Evolutionary conservation across 2,329 filamentous ascomycete genomes (phyloP).

Genomic region (Exophiala sideris): DNA sequence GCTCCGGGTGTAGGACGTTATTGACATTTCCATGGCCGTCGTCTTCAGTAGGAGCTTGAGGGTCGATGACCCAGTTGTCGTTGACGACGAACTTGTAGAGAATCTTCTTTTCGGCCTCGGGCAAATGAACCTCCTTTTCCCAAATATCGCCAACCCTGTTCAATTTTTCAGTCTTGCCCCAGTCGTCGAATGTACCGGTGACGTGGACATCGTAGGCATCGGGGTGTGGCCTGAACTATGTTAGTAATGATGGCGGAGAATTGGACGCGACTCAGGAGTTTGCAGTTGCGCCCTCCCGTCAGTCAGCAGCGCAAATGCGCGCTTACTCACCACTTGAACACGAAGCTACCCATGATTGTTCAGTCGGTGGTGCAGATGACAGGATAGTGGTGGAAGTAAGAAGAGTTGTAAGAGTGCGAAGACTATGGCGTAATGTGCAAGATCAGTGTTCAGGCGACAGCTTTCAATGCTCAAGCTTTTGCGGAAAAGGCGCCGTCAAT

Average conservation of each 20-base stretch:
- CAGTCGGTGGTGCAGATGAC: neutral
- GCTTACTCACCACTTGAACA: slow-evolving; percentile 28
- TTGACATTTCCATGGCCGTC: slow-evolving; percentile 84
- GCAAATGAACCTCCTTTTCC: slow-evolving; percentile 74
- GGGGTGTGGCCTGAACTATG: slow-evolving; percentile 67
- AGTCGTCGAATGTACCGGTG: slow-evolving; percentile 93
- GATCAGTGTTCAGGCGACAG: slow-evolving; percentile 13
- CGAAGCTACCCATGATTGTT: slow-evolving; percentile 27
- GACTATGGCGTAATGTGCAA: slow-evolving; percentile 11
- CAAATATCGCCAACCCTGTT: slow-evolving; percentile 71
- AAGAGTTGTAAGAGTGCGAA: slow-evolving; percentile 1
- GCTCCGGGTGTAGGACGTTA: slow-evolving; percentile 78
- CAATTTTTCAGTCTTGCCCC: slow-evolving; percentile 81
- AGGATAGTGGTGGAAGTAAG: neutral
- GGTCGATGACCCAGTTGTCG: slow-evolving; percentile 82
- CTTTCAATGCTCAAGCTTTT: slow-evolving; percentile 9
- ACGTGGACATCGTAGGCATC: slow-evolving; percentile 81
- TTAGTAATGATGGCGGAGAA: slow-evolving; percentile 8
- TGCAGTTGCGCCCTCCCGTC: neutral
- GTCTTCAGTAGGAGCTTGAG: slow-evolving; percentile 73
- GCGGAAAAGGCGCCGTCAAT: neutral
- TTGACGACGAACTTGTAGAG: slow-evolving; percentile 99
- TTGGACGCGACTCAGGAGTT: slow-evolving; percentile 3
- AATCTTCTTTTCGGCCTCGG: slow-evolving; percentile 66
- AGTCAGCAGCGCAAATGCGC: neutral